Evolutionary conservation across 345 rosid genomes (phyloP), one percentile per base, ranked within the genome.

Genomic region (Triadica sebifera): DNA sequence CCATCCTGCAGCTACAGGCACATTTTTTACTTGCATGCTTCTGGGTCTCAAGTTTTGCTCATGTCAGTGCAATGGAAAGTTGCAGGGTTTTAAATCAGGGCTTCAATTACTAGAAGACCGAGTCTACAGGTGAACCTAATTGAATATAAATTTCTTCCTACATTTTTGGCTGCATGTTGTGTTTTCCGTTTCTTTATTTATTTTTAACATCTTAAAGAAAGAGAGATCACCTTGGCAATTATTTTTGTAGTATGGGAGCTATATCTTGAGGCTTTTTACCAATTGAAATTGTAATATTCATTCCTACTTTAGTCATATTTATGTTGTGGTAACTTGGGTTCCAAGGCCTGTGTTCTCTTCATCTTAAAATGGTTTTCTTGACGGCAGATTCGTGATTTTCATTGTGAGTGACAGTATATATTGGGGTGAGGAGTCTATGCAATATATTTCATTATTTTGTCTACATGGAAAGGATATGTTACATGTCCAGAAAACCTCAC

Each of bases 1-100:
- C 73, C 99, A 96, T 87, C 99, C 99, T 63, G 97, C 96, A 56
- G 98, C 98, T 49, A 80, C 94, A 67, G 99, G 99, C 75, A 90
- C 97, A 75, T 96, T 96, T 80, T 96, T 96, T 81, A 93, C 98
- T 52, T 64, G 90, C 80, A 96, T 96, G 99, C 96, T 91, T 83
- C 93, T 96, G 76, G 99, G 99, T 74, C 87, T 96, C 73, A 96
- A 93, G 90, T 93, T 89, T 80, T 93, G 99, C 83, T 83, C 94
- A 10, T 89, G 96, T 85, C 90, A 91, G 80, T 83, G 85, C 70
- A 93, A 90, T 81, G 91, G 96, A 63, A 91, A 93, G 81, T 81
- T 96, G 86, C 93, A 84, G 86, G 92, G 84, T 83, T 93, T 91
- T 50, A 91, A 88, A 87, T 73, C 86, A 61, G 99, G 94, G 74